Conservation (phyloP, 352 stramenopile genomes). For the Globisporangium barbulae region DNA sequence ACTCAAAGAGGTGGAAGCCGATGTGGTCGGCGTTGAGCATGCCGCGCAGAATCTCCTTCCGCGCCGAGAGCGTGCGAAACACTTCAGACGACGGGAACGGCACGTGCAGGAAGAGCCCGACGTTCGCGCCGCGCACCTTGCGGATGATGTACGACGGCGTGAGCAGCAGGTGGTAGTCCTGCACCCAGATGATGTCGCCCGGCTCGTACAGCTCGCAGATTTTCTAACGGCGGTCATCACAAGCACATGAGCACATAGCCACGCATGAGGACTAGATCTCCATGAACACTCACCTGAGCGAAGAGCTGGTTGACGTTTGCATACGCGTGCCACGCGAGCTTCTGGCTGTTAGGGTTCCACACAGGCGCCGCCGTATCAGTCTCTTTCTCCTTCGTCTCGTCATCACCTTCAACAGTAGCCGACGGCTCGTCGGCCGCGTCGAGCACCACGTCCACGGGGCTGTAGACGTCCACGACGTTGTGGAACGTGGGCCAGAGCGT, state of each 20-base stretch:
- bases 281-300: slow-evolving; percentile 30
- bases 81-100: slow-evolving; percentile 98
- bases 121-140: slow-evolving; percentile 82
- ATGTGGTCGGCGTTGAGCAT: slow-evolving; percentile 92
- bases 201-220: slow-evolving; percentile 75
- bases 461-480: slow-evolving; percentile 93
- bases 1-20: slow-evolving; percentile 94
- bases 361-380: slow-evolving; percentile 26
- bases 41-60: slow-evolving; percentile 87
- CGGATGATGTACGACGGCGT: slow-evolving; percentile 95
- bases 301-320: slow-evolving; percentile 95
- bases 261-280: slow-evolving; percentile 21
- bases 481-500: slow-evolving; percentile 97
- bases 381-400: slow-evolving; percentile 6
- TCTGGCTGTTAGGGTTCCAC: slow-evolving; percentile 66
- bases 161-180: slow-evolving; percentile 98
- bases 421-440: slow-evolving; percentile 26
- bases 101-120: slow-evolving; percentile 98
- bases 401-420: not conserved
- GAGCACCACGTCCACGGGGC: slow-evolving; percentile 61
- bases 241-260: not conserved
- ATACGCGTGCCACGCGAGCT: slow-evolving; percentile 90
- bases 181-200: slow-evolving; percentile 95
- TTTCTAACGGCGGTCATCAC: slow-evolving; percentile 25
- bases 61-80: slow-evolving; percentile 94